Evolutionary conservation across 306 rosid genomes (phyloP).

Genomic region (Quercus ilex): DNA sequence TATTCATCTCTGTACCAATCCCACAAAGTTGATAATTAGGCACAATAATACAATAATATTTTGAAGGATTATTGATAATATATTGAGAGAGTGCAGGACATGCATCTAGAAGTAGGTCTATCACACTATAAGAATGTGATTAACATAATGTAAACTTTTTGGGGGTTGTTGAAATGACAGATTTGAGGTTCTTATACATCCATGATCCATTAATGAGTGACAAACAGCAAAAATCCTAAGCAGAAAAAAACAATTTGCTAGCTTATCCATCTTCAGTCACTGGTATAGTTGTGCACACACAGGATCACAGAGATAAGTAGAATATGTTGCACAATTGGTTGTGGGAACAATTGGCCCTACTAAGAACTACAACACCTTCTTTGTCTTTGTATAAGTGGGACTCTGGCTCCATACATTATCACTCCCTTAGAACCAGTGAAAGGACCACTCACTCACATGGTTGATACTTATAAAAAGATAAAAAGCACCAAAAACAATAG

Average conservation of each 20-base stretch:
- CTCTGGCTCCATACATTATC: slow-evolving; percentile 36
- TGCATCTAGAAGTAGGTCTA: slow-evolving; percentile 14
- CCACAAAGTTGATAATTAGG: background rate
- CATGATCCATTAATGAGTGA: slow-evolving; percentile 4
- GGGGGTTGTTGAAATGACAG: background rate
- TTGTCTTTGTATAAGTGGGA: slow-evolving; percentile 37
- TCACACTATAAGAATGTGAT: slow-evolving; percentile 12
- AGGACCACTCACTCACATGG: slow-evolving; percentile 50
- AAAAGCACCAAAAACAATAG: background rate
- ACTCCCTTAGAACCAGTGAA: slow-evolving; percentile 23
- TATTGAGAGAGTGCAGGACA: background rate
- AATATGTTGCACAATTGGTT: slow-evolving; percentile 20
- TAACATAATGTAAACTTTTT: slow-evolving; percentile 7
- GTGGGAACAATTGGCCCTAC: slow-evolving; percentile 29
- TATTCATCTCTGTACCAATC: background rate
- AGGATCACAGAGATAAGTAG: slow-evolving; percentile 40
- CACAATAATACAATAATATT: background rate
- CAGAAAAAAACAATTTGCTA: slow-evolving; percentile 1
- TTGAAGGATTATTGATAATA: background rate
- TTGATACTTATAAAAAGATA: background rate
- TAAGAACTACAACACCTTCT: slow-evolving; percentile 15
- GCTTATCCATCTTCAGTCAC: slow-evolving; percentile 24
- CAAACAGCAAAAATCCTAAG: slow-evolving; percentile 23
- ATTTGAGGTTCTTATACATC: slow-evolving; percentile 25
- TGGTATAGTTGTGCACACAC: slow-evolving; percentile 26